phyloP scores from a whole-genome alignment of 257 asterid genomes.

The Solanum virginianum region DNA sequence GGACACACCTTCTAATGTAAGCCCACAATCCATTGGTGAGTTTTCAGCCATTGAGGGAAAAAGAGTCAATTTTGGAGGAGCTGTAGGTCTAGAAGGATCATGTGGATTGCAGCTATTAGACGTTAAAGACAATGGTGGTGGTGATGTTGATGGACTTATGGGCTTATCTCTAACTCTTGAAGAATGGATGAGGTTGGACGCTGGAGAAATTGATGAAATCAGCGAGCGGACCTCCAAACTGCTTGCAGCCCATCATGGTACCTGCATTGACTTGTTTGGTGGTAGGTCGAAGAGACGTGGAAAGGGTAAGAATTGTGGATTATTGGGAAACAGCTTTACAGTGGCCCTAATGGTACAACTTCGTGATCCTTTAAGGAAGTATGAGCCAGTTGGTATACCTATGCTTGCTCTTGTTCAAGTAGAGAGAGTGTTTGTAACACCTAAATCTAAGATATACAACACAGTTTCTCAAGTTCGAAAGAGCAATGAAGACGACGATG shows the following conservation, averaged over 20 bases:
- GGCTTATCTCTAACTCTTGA: constrained; percentile 80
- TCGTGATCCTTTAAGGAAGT: constrained; percentile 81
- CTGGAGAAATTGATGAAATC: constrained; percentile 63
- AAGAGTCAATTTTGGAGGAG: constrained; percentile 24
- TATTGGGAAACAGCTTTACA: constrained; percentile 76
- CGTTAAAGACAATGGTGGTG: constrained; percentile 60
- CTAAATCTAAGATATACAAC: constrained; percentile 60
- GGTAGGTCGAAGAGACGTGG: constrained; percentile 64
- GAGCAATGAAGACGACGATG: constrained; percentile 19
- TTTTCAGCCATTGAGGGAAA: constrained; percentile 69
- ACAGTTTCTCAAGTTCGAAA: constrained; percentile 36
- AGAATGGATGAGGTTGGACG: constrained; percentile 90
- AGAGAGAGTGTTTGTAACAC: constrained; percentile 82
- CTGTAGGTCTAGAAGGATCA: constrained; percentile 74
- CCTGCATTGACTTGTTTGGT: constrained; percentile 40
- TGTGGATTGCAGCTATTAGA: constrained; percentile 77
- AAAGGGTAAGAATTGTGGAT: constrained; percentile 51
- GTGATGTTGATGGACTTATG: constrained; percentile 73
- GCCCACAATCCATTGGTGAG: constrained; percentile 51
- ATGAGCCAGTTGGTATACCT: constrained; percentile 90
- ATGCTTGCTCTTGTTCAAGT: constrained; percentile 97
- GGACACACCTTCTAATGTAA: constrained; percentile 61
- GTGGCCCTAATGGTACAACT: constrained; percentile 93
- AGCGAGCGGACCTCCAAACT: constrained; percentile 63
- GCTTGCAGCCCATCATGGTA: constrained; percentile 88